A percentile compares a stretch with the other conserved stretches of the same genome.
phyloP scores from a whole-genome alignment of 208 protist species.

The Wallacemonas sp. region DNA sequence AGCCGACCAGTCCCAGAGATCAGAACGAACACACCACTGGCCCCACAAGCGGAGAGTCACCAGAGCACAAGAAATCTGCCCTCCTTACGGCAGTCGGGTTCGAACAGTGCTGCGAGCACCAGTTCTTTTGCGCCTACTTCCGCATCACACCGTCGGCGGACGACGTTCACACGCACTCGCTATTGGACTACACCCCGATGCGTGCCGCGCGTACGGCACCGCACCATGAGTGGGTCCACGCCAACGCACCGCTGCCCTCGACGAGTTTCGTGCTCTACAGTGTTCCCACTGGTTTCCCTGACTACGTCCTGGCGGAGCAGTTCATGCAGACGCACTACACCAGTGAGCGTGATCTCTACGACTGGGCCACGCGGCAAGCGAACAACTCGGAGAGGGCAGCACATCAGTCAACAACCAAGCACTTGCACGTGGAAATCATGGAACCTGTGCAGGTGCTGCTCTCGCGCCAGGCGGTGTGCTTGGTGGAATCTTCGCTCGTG shows the following conservation, averaged over 20 bases:
- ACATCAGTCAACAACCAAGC: slow-evolving; percentile 65
- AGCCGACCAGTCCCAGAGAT: not conserved
- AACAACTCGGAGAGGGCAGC: slow-evolving; percentile 75
- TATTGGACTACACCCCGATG: slow-evolving; percentile 36
- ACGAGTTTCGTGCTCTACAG: slow-evolving; percentile 41
- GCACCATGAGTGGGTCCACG: slow-evolving; percentile 33
- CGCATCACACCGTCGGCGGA: slow-evolving; percentile 16
- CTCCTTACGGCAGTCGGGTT: slow-evolving; percentile 1
- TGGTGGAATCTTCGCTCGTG: slow-evolving; percentile 17
- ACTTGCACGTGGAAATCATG: slow-evolving; percentile 65
- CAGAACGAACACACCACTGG: not conserved
- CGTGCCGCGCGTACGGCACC: slow-evolving; percentile 12
- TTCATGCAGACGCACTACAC: slow-evolving; percentile 12
- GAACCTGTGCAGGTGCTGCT: slow-evolving; percentile 62
- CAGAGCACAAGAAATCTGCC: not conserved
- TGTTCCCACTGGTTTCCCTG: slow-evolving; percentile 19
- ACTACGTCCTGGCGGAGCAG: slow-evolving; percentile 24
- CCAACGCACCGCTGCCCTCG: slow-evolving; percentile 48
- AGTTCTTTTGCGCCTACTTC: slow-evolving; percentile 49
- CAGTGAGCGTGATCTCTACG: slow-evolving; percentile 19
- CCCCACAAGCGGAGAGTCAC: not conserved
- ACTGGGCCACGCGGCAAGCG: slow-evolving; percentile 47
- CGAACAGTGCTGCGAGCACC: slow-evolving; percentile 11
- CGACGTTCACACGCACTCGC: slow-evolving; percentile 23
- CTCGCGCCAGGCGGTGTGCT: slow-evolving; percentile 35